Conservation (phyloP, 2,329 filamentous ascomycete genomes). For the Colletotrichum gigasporum region DNA sequence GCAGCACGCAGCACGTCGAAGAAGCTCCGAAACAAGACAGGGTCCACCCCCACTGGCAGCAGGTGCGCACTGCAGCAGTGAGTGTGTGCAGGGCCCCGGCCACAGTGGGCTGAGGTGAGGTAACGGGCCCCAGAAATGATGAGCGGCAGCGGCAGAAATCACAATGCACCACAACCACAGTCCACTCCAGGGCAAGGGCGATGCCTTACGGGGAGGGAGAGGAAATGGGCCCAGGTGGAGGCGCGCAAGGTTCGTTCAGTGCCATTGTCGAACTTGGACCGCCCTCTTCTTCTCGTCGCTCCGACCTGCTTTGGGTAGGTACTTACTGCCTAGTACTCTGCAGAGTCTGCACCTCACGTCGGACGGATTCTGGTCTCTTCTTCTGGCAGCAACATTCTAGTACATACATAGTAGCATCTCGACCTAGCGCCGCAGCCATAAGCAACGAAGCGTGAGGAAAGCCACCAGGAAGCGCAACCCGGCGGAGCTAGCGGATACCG, state of each 20-base stretch:
- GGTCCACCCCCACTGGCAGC: slow-evolving; percentile 16
- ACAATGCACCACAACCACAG: slow-evolving; percentile 2
- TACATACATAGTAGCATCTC: too few species aligned
- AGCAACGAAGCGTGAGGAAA: neutral
- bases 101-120: slow-evolving; percentile 19
- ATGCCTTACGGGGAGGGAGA: slow-evolving; percentile 1
- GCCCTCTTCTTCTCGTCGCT: too few species aligned
- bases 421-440: too few species aligned
- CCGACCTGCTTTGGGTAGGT: too few species aligned
- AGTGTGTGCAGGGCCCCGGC: neutral
- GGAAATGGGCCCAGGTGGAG: neutral
- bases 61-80: neutral
- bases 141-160: slow-evolving; percentile 2
- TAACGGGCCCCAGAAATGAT: slow-evolving; percentile 12
- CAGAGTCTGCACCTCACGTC: too few species aligned
- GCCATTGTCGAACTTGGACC: too few species aligned
- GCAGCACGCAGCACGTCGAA: neutral
- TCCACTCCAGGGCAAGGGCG: neutral
- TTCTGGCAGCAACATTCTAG: too few species aligned
- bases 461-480: neutral
- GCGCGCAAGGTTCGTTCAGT: neutral
- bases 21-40: slow-evolving; percentile 27
- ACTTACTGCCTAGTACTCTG: too few species aligned
- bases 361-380: too few species aligned
- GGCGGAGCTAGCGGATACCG: slow-evolving; percentile 13